phyloP scores from a whole-genome alignment of 164 flowering plant species.

The Magnolia kwangsiensis region DNA sequence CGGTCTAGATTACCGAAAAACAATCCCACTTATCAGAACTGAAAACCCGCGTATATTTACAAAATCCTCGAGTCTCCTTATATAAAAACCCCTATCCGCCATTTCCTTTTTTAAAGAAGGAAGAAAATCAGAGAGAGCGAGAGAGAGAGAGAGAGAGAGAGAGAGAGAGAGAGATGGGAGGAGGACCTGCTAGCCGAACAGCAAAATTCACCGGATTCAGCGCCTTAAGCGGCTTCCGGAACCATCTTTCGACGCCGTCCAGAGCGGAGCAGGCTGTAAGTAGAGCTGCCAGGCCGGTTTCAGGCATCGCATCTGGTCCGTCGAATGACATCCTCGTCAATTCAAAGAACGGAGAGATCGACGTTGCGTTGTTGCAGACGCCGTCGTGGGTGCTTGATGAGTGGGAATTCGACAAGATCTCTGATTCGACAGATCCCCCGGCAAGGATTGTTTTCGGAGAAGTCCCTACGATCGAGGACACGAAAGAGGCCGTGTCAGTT shows the following conservation, averaged over 20 bases:
- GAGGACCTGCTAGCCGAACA: conserved; percentile 2
- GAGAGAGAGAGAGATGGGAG: conserved; percentile 2
- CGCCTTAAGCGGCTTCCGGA: conserved; percentile 24
- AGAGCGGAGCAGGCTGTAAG: conserved; percentile 29
- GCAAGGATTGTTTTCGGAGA: conserved; percentile 62
- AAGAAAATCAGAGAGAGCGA: too few species aligned
- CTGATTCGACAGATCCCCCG: conserved; percentile 23
- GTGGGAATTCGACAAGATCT: conserved; percentile 42
- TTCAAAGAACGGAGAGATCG: conserved; percentile 5
- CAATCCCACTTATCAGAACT: too few species aligned
- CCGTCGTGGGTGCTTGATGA: conserved; percentile 49
- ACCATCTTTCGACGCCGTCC: conserved; percentile 16
- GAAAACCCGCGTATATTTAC: too few species aligned
- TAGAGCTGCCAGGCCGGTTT: conserved; percentile 15
- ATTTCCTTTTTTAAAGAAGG: too few species aligned
- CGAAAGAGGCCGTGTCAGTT: conserved; percentile 61
- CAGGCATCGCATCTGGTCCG: conserved; percentile 20
- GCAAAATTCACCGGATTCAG: conserved; percentile 45
- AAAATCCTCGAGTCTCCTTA: too few species aligned
- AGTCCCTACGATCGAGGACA: conserved; percentile 57
- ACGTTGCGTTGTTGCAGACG: conserved; percentile 17
- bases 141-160: too few species aligned
- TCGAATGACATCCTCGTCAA: conserved; percentile 3
- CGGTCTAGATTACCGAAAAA: too few species aligned
- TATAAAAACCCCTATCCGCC: too few species aligned